Evolutionary conservation across 2,329 filamentous ascomycete genomes (phyloP).

Genomic region (Beauveria sp.): DNA sequence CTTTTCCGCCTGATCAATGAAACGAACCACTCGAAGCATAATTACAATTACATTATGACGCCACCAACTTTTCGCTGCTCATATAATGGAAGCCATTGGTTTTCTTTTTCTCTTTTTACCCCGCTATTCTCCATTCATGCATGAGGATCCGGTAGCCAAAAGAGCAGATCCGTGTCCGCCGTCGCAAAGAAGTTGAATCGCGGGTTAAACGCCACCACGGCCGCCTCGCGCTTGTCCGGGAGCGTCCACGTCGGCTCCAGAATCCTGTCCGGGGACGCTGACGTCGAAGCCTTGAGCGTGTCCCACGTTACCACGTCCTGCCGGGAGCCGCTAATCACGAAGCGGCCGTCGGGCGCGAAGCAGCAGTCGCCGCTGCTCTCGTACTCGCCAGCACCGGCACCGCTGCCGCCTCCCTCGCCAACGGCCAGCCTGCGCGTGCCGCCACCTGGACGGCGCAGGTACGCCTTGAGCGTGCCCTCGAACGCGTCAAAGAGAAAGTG

Average conservation of each 20-base stretch:
- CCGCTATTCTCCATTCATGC: slow-evolving; percentile 24
- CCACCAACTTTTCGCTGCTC: neutral
- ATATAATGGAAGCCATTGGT: neutral
- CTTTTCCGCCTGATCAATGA: neutral
- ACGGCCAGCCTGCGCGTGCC: slow-evolving; percentile 44
- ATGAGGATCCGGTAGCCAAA: slow-evolving; percentile 68
- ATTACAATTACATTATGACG: neutral
- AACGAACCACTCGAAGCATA: neutral
- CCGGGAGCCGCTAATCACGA: slow-evolving; percentile 71
- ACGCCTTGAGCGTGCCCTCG: slow-evolving; percentile 69
- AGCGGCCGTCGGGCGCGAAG: slow-evolving; percentile 84
- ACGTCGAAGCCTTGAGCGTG: slow-evolving; percentile 45
- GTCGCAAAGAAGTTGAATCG: slow-evolving; percentile 87
- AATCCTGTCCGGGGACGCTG: slow-evolving; percentile 42
- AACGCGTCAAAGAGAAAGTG: slow-evolving; percentile 96
- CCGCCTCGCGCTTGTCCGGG: slow-evolving; percentile 60
- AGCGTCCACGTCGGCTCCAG: slow-evolving; percentile 57
- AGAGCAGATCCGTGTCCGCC: slow-evolving; percentile 75
- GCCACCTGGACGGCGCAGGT: slow-evolving; percentile 53
- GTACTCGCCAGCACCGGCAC: slow-evolving; percentile 35
- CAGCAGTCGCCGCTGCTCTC: slow-evolving; percentile 72
- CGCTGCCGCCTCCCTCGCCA: slow-evolving; percentile 38
- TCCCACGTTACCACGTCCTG: slow-evolving; percentile 84
- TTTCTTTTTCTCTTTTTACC: neutral
- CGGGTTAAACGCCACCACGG: slow-evolving; percentile 80